phyloP scores from a whole-genome alignment of 2,329 filamentous ascomycete species.

The Triangularia setosa region DNA sequence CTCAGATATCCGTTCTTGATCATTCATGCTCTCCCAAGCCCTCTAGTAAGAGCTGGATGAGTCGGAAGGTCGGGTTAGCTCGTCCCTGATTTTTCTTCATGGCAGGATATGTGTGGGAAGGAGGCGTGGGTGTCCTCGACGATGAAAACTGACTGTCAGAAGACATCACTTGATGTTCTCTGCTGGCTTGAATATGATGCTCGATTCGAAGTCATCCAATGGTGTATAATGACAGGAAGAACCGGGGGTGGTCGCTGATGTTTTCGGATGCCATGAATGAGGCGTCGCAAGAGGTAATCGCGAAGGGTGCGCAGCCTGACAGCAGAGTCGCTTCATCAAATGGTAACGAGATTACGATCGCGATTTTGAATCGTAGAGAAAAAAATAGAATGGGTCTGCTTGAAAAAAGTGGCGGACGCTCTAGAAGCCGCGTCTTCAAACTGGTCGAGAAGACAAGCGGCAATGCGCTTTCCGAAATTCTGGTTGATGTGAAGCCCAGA shows the following conservation, averaged over 20 bases:
- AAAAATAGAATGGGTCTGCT: no score
- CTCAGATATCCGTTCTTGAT: constrained; percentile 30
- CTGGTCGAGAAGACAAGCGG: background rate
- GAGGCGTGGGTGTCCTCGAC: background rate
- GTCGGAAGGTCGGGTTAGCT: constrained; percentile 11
- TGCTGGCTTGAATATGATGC: background rate
- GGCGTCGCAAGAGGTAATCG: no score
- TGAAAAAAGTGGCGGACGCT: background rate
- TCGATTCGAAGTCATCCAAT: background rate
- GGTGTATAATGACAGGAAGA: background rate
- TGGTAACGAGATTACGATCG: no score
- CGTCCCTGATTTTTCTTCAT: constrained; percentile 18
- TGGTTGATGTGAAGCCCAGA: background rate
- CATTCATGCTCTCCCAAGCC: constrained; percentile 18
- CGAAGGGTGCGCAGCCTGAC: no score
- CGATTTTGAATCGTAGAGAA: no score
- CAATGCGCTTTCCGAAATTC: background rate
- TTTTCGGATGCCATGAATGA: no score
- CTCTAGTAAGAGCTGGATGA: constrained; percentile 14
- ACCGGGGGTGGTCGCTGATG: background rate
- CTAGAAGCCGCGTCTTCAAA: background rate
- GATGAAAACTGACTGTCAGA: background rate
- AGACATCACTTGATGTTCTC: constrained; percentile 14
- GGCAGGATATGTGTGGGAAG: constrained; percentile 9
- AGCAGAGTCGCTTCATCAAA: no score